A percentile compares a stretch with the other conserved stretches of the same genome.
phyloP scores from a whole-genome alignment of 2,329 filamentous ascomycete genomes.

The Penicillium sp. region DNA sequence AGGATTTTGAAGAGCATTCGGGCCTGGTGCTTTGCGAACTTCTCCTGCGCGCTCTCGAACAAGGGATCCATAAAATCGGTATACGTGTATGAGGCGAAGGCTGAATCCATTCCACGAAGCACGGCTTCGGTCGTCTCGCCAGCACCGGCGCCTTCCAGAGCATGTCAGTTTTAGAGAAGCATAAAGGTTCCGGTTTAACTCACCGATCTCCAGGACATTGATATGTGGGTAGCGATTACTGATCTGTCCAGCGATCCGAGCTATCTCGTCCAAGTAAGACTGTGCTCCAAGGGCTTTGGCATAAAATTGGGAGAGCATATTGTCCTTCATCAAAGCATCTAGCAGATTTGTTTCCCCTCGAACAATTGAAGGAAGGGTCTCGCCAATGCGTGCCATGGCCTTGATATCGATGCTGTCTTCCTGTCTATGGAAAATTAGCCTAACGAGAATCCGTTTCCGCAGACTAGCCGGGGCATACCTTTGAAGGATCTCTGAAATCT shows the following conservation, averaged over 20 bases:
- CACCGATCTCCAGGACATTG: conserved; percentile 41
- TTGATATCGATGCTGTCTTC: conserved; percentile 10
- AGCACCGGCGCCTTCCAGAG: conserved; percentile 10
- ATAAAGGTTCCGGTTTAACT: neutral
- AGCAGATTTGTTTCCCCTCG: conserved; percentile 34
- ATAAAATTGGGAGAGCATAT: conserved; percentile 37
- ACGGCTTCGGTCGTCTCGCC: conserved; percentile 13
- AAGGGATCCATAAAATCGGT: conserved; percentile 45
- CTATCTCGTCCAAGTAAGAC: conserved; percentile 21
- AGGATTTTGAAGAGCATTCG: conserved; percentile 35
- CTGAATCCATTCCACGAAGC: conserved; percentile 7
- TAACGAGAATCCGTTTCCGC: neutral
- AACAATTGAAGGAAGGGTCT: conserved; percentile 34
- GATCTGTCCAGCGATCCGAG: conserved; percentile 32
- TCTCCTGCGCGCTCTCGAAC: conserved; percentile 36
- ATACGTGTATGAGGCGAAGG: conserved; percentile 42
- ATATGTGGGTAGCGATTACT: conserved; percentile 41
- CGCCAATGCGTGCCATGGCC: conserved; percentile 21
- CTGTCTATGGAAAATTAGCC: conserved; percentile 8
- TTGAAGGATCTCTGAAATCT: conserved; percentile 8
- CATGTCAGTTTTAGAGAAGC: neutral
- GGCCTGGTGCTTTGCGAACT: conserved; percentile 23
- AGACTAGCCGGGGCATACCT: neutral
- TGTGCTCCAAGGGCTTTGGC: conserved; percentile 20
- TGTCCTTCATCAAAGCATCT: conserved; percentile 36